Evolutionary conservation across 2,329 filamentous ascomycete genomes (phyloP), one percentile per base, ranked within the genome.

Genomic region (Alternaria conjuncta): DNA sequence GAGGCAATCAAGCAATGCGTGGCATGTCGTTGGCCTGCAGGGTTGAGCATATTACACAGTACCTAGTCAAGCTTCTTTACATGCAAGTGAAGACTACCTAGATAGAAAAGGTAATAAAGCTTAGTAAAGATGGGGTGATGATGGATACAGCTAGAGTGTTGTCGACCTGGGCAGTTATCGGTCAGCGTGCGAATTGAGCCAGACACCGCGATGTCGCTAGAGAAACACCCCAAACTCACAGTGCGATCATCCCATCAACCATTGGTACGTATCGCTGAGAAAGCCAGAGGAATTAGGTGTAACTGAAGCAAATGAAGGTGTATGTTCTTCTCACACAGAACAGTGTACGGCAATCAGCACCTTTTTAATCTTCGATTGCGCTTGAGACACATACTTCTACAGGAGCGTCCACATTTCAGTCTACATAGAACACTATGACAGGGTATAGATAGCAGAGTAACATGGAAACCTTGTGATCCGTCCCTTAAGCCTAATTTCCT

Each of bases 301-400:
- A 10, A 18, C 32, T 41, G 36, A 0, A 1, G 1, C n/a, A 0
- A 18, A 1, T 41, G 15, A 41, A 0, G 8, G 36, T 41, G n/a
- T 41, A 11, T 41, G n/a, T 41, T 41, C 36, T 41, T 18, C 15
- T 41, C n/a, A 41, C 36, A 6, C 36, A 41, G 4, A 41, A 3
- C n/a, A 0, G n/a, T 41, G 36, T 41, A 41, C 15, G 9, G 15
- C 0, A 41, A 10, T 41, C n/a, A 41, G 36, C 36, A 41, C 36
- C 15, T 41, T 41, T 41, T 3, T 6, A 18, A 5, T 41, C 4
- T 41, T 18, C 36, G 4, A 41, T 41, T 41, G 36, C 36, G 15
- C 15, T 41, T 41, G 36, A 41, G n/a, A 18, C 36, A 41, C 5
- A 1, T 41, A 41, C 36, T 41, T 41, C 36, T 41, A 41, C 36